These are phyloP conservation scores for Saccharomyces paradoxus DNA, from an alignment of 805 yeast genomes.

Conservation along the genomic window DNA sequence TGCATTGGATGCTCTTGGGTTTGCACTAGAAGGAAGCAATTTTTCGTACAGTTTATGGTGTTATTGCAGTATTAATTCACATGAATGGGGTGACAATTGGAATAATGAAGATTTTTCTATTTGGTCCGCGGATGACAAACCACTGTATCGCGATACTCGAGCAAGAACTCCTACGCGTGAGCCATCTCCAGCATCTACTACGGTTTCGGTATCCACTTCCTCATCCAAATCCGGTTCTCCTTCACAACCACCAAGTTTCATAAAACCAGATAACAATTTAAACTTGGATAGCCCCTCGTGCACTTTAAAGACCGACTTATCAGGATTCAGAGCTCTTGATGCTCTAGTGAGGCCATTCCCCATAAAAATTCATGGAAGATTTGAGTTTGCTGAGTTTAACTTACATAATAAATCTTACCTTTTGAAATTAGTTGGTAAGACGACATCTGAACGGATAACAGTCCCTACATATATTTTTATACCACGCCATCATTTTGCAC, in stretches of 20 bases:
- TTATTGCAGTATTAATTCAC: constrained; percentile 64
- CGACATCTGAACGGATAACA: constrained; percentile 7
- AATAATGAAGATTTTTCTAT: constrained; percentile 89
- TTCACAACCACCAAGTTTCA: constrained; percentile 1
- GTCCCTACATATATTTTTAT: constrained; percentile 47
- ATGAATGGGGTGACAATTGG: constrained; percentile 87
- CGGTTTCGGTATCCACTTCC: neutral
- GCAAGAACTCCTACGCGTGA: neutral
- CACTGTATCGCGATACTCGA: constrained; percentile 3
- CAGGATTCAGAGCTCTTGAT: constrained; percentile 64
- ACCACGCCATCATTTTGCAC: constrained; percentile 65
- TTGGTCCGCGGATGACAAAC: constrained; percentile 59
- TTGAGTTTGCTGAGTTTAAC: constrained; percentile 52
- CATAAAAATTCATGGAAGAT: constrained; percentile 51
- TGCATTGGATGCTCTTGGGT: constrained; percentile 76
- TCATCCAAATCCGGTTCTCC: neutral
- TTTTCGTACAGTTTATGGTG: constrained; percentile 81
- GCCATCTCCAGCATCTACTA: neutral
- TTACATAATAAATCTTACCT: constrained; percentile 39
- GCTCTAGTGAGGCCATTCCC: constrained; percentile 78
- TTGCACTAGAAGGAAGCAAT: constrained; percentile 67
- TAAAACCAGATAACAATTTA: constrained; percentile 1
- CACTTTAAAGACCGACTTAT: constrained; percentile 1
- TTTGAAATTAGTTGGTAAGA: constrained; percentile 37
- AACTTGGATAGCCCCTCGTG: constrained; percentile 9